These are phyloP conservation scores for Scheffersomyces lignicola DNA, from an alignment of 1,139 yeast genomes.

Conservation along the genomic window DNA sequence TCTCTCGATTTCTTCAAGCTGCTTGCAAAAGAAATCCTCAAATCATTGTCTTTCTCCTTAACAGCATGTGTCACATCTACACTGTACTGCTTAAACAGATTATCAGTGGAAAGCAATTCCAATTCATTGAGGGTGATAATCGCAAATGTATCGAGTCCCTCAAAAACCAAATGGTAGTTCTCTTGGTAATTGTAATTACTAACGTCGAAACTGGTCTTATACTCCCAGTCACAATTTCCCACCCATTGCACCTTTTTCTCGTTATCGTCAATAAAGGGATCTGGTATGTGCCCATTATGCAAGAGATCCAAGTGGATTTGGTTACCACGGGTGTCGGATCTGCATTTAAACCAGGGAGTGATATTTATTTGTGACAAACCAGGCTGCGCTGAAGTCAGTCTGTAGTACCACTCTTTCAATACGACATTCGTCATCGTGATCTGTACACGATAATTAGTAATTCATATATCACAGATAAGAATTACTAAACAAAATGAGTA, in stretches of 20 bases:
- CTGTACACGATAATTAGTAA: too few species aligned
- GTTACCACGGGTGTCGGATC: slow-evolving; percentile 9
- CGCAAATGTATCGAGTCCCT: slow-evolving; percentile 48
- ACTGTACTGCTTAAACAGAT: slow-evolving; percentile 35
- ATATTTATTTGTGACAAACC: neutral
- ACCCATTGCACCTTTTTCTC: slow-evolving; percentile 49
- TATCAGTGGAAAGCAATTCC: slow-evolving; percentile 29
- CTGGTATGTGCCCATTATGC: slow-evolving; percentile 34
- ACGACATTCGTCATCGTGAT: too few species aligned
- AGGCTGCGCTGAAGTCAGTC: slow-evolving; percentile 8
- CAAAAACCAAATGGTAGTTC: slow-evolving; percentile 31
- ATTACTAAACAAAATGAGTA: too few species aligned
- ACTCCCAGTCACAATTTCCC: slow-evolving; percentile 44
- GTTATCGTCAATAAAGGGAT: slow-evolving; percentile 43
- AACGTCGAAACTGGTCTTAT: slow-evolving; percentile 20
- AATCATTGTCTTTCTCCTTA: slow-evolving; percentile 14
- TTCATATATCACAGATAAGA: too few species aligned
- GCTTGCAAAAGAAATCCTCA: slow-evolving; percentile 22
- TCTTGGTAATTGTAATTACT: slow-evolving; percentile 5
- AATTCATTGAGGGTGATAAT: slow-evolving; percentile 34
- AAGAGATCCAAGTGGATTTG: slow-evolving; percentile 42
- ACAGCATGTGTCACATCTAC: slow-evolving; percentile 13
- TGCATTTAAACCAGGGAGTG: slow-evolving; percentile 5
- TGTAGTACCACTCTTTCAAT: slow-evolving; percentile 10
- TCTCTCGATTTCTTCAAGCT: slow-evolving; percentile 19